phyloP scores from a whole-genome alignment of 2,329 filamentous ascomycete species.

The Neopestalotiopsis clavispora region DNA sequence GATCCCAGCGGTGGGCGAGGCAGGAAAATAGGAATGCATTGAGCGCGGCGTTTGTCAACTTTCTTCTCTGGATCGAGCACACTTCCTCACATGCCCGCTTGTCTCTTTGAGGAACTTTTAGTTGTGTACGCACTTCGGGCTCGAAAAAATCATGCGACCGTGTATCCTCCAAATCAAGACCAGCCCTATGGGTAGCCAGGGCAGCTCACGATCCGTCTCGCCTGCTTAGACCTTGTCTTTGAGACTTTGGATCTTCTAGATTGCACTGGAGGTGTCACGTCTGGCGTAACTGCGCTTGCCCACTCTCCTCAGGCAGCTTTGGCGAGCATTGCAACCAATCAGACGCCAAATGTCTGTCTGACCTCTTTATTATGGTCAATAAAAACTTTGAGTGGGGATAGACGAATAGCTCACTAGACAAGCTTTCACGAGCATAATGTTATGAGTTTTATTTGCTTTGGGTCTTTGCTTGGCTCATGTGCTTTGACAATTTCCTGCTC shows the following conservation, averaged over 20 bases:
- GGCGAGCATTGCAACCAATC: background rate
- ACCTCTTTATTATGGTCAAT: background rate
- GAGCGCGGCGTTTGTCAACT: constrained; percentile 10
- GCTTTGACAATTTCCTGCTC: no score
- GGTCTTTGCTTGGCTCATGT: background rate
- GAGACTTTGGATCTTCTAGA: background rate
- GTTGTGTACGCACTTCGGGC: background rate
- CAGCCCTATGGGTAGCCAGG: background rate
- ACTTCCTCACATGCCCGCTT: background rate
- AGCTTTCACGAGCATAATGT: constrained; percentile 4
- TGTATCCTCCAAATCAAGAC: background rate
- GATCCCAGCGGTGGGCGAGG: background rate
- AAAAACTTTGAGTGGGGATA: background rate
- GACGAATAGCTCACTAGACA: background rate
- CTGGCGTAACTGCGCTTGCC: background rate
- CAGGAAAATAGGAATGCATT: constrained; percentile 12
- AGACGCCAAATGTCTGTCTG: background rate
- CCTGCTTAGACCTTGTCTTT: background rate
- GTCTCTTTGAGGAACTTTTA: background rate
- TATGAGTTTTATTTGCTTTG: background rate
- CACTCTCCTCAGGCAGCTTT: background rate
- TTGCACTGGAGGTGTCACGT: background rate
- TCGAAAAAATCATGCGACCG: background rate
- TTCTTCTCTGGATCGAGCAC: constrained; percentile 17
- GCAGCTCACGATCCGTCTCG: background rate